These are phyloP conservation scores for Amanita fuliginea DNA, from an alignment of 768 basidiomycete species.

Conservation along the genomic window DNA sequence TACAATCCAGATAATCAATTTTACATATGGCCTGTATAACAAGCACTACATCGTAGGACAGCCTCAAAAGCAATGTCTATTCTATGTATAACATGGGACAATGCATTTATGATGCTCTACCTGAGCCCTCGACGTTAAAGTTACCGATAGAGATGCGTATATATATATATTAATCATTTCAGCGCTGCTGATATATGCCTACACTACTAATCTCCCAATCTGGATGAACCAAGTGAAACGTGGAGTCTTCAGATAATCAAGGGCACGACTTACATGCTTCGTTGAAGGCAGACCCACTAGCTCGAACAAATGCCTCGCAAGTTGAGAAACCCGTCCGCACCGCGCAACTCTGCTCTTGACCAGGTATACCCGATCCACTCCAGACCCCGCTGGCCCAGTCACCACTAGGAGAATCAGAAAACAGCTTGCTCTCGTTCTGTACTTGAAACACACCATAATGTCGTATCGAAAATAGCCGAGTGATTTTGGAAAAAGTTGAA, in stretches of 20 bases:
- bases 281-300: slow-evolving; percentile 55
- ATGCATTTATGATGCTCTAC: not conserved
- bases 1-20: slow-evolving; percentile 3
- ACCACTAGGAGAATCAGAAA: slow-evolving; percentile 34
- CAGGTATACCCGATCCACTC: slow-evolving; percentile 60
- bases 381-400: slow-evolving; percentile 88
- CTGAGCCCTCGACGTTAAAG: too few relatives aligned
- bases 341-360: slow-evolving; percentile 82
- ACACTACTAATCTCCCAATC: slow-evolving; percentile 80
- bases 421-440: not conserved
- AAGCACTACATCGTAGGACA: not conserved
- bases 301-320: slow-evolving; percentile 68
- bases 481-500: slow-evolving; percentile 72
- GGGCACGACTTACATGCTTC: slow-evolving; percentile 60
- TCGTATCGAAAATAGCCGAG: slow-evolving; percentile 75
- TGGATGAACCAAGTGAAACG: slow-evolving; percentile 16
- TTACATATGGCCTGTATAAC: slow-evolving; percentile 4
- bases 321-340: slow-evolving; percentile 71
- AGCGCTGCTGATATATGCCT: slow-evolving; percentile 48
- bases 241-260: not conserved
- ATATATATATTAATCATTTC: not conserved
- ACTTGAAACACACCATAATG: slow-evolving; percentile 50
- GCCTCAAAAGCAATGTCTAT: not conserved
- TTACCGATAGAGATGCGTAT: not conserved
- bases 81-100: not conserved